Conservation (phyloP, 108 stramenopile species). For the Skeletonema grethae region DNA sequence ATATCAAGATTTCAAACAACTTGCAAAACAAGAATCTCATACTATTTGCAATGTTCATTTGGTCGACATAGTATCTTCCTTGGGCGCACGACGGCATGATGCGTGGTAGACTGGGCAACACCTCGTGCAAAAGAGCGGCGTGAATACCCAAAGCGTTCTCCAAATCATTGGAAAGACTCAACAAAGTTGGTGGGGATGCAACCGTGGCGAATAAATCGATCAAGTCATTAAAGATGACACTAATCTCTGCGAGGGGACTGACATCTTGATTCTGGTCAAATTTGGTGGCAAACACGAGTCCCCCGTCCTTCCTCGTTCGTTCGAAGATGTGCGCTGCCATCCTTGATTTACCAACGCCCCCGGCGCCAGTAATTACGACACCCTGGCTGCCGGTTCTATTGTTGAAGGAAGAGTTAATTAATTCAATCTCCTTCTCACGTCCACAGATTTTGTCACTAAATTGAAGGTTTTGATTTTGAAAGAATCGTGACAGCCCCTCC, state of each 20-base stretch:
- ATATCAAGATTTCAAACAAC: slow-evolving; percentile 7
- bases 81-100: slow-evolving; percentile 15
- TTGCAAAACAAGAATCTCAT: slow-evolving; percentile 19
- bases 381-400: not conserved
- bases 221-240: slow-evolving; percentile 14
- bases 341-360: slow-evolving; percentile 35
- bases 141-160: slow-evolving; percentile 14
- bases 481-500: slow-evolving; percentile 22
- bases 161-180: not conserved
- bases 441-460: slow-evolving; percentile 29
- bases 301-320: not conserved
- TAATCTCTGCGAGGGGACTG: slow-evolving; percentile 19
- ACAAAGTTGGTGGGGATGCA: slow-evolving; percentile 8
- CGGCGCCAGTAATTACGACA: slow-evolving; percentile 16
- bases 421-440: slow-evolving; percentile 16
- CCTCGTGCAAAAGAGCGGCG: slow-evolving; percentile 6
- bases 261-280: slow-evolving; percentile 28
- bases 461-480: slow-evolving; percentile 8
- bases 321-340: slow-evolving; percentile 14
- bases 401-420: slow-evolving; percentile 17
- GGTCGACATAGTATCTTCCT: not conserved
- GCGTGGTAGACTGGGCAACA: slow-evolving; percentile 21
- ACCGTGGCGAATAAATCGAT: slow-evolving; percentile 14
- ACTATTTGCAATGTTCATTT: slow-evolving; percentile 9
- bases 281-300: slow-evolving; percentile 24